A percentile compares a stretch with the other conserved stretches of the same genome.
These are phyloP conservation scores for Chloris gayana DNA, from an alignment of 176 grass and related monocot species.

Conservation along the genomic window DNA sequence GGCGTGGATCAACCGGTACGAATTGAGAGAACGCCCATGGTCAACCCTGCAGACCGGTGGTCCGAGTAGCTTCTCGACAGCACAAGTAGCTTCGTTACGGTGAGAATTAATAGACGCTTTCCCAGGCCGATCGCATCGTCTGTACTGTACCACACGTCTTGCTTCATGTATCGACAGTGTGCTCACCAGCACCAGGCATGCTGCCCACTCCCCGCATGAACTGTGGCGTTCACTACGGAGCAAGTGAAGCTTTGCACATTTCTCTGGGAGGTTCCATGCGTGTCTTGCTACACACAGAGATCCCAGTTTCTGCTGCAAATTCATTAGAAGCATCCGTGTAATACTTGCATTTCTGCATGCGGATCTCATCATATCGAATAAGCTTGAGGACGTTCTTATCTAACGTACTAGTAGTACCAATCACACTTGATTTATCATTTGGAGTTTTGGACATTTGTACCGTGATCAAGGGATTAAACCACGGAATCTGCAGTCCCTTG, in stretches of 20 bases:
- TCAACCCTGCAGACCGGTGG: conserved; percentile 42
- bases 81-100: background rate
- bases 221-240: background rate
- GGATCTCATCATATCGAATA: background rate
- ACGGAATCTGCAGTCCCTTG: no score
- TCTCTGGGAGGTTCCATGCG: no score
- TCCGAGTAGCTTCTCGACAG: background rate
- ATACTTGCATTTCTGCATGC: background rate
- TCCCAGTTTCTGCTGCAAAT: background rate
- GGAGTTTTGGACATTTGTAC: no score
- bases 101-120: background rate
- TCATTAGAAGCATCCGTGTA: background rate
- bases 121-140: background rate
- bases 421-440: background rate
- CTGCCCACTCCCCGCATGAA: background rate
- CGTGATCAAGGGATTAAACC: background rate
- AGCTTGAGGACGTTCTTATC: background rate
- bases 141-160: background rate
- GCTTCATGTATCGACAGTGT: background rate
- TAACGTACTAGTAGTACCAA: background rate
- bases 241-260: no score
- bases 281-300: no score
- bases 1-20: conserved; percentile 51
- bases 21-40: conserved; percentile 61
- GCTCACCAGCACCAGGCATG: background rate